These are phyloP conservation scores for Aspergillus sp. DNA, from an alignment of 2,329 filamentous ascomycete genomes.

Conservation along the genomic window DNA sequence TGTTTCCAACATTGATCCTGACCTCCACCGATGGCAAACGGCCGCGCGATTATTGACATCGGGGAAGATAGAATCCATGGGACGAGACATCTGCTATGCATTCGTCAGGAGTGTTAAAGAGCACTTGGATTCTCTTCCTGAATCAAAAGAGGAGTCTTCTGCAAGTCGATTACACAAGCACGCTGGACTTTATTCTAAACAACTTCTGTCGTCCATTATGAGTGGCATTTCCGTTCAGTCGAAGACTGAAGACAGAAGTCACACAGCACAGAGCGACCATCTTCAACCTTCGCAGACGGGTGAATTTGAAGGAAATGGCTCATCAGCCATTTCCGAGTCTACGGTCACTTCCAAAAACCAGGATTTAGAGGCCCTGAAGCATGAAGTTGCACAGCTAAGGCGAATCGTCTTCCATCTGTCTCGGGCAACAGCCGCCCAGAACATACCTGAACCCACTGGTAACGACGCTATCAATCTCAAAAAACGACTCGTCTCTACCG, in stretches of 20 bases:
- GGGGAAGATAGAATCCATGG: conserved; percentile 28
- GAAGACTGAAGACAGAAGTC: background rate
- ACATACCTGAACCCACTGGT: conserved; percentile 2
- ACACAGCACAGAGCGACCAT: background rate
- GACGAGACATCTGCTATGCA: conserved; percentile 35
- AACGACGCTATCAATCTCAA: conserved; percentile 14
- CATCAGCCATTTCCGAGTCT: background rate
- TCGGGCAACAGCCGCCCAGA: conserved; percentile 22
- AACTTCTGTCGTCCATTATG: conserved; percentile 30
- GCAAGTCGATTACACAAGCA: conserved; percentile 26
- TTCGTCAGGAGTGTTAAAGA: conserved; percentile 38
- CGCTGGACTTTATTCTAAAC: conserved; percentile 30
- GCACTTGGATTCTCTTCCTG: conserved; percentile 29
- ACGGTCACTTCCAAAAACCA: conserved; percentile 21
- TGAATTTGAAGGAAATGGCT: background rate
- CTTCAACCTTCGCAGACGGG: background rate
- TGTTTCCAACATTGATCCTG: conserved; percentile 26
- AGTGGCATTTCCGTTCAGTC: conserved; percentile 16
- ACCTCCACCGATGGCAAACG: conserved; percentile 34
- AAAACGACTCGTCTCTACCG: conserved; percentile 11
- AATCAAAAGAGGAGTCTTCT: conserved; percentile 21
- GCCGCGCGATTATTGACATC: conserved; percentile 28
- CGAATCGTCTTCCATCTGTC: conserved; percentile 34
- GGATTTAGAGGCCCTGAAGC: conserved; percentile 32
- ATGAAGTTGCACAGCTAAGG: conserved; percentile 38